Evolutionary conservation across 208 protist species (phyloP).

Genomic region (Vickermania spadyakhi): DNA sequence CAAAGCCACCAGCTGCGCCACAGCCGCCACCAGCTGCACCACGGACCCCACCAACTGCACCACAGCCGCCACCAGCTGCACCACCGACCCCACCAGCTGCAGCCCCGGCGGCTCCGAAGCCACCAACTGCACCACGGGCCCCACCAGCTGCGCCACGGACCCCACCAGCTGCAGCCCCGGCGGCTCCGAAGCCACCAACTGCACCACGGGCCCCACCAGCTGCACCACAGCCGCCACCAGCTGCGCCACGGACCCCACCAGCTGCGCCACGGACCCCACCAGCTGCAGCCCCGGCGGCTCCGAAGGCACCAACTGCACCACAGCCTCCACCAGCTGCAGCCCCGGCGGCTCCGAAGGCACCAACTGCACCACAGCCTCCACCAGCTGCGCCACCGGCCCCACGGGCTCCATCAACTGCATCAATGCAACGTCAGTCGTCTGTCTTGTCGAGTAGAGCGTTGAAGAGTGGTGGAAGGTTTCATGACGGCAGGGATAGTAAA

Average conservation of each 20-base stretch:
- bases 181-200: background rate
- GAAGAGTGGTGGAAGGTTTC: too few relatives aligned
- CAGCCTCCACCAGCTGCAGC: background rate
- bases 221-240: too few relatives aligned
- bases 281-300: conserved; percentile 4
- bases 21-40: conserved; percentile 6
- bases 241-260: conserved; percentile 12
- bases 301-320: background rate
- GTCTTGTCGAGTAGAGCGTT: too few relatives aligned
- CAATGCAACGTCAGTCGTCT: background rate
- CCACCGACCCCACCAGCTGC: background rate
- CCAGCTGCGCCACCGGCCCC: background rate
- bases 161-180: conserved; percentile 2
- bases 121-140: background rate
- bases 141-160: conserved; percentile 7
- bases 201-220: background rate
- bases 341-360: background rate
- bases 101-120: background rate
- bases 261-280: conserved; percentile 5
- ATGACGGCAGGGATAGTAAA: too few relatives aligned
- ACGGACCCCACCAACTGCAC: conserved; percentile 8
- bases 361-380: background rate
- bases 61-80: conserved; percentile 2
- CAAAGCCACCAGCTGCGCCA: conserved; percentile 13
- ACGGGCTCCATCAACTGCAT: conserved; percentile 3